Evolutionary conservation across 352 stramenopile species (phyloP).

Genomic region (Saprolegnia parasitica): DNA sequence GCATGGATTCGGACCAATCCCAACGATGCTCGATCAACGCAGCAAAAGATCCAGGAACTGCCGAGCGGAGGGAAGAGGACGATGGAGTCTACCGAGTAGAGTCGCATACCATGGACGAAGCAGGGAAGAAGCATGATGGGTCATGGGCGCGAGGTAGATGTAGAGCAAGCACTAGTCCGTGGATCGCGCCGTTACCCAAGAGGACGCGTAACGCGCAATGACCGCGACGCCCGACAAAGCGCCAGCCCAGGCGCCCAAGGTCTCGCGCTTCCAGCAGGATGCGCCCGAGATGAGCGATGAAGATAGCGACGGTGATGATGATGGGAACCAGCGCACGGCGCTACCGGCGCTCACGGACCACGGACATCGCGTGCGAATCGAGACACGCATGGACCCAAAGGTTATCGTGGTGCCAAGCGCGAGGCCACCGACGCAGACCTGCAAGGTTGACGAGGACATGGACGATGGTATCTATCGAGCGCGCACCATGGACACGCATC

Average conservation of each 20-base stretch:
- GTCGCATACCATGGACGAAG: too few species aligned
- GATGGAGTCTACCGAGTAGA: too few species aligned
- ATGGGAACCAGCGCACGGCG: not conserved
- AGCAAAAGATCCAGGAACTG: conserved; percentile 8
- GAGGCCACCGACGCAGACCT: too few species aligned
- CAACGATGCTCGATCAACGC: not conserved
- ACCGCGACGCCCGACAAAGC: too few species aligned
- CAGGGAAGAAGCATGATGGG: too few species aligned
- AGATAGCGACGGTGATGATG: not conserved
- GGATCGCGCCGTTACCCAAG: too few species aligned
- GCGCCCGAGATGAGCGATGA: not conserved
- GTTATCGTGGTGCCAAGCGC: too few species aligned
- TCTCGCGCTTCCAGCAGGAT: not conserved
- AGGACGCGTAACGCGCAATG: too few species aligned
- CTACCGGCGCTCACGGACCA: not conserved
- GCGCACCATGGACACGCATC: not conserved
- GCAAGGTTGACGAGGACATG: not conserved
- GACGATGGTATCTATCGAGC: conserved; percentile 5
- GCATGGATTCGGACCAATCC: not conserved
- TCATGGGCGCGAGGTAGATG: too few species aligned
- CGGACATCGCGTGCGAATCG: not conserved
- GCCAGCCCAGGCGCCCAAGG: not conserved
- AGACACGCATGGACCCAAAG: too few species aligned
- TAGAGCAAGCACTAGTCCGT: too few species aligned
- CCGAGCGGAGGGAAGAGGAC: too few species aligned